Evolutionary conservation across 106 monocot genomes (phyloP).

Genomic region (Dendrobium officinale): DNA sequence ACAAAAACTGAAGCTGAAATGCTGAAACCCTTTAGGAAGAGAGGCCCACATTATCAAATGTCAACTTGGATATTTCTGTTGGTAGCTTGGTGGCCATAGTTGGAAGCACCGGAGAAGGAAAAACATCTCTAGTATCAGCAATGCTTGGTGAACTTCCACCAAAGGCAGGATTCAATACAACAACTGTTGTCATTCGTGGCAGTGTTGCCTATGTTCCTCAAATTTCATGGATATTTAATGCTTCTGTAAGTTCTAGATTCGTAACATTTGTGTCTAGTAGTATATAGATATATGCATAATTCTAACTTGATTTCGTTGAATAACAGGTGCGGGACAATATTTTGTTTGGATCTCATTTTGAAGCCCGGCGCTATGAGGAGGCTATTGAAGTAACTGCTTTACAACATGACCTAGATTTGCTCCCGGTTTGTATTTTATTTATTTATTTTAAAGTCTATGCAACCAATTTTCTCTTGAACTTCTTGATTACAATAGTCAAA

Average conservation of each 20-base stretch:
- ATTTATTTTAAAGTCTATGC: neutral
- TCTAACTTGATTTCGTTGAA: neutral
- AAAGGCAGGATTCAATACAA: slow-evolving; percentile 46
- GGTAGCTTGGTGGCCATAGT: slow-evolving; percentile 94
- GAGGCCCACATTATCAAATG: slow-evolving; percentile 70
- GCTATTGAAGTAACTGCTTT: slow-evolving; percentile 80
- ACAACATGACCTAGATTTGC: slow-evolving; percentile 81
- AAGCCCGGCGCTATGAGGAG: slow-evolving; percentile 53
- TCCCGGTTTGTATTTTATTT: slow-evolving; percentile 54
- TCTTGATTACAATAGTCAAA: neutral
- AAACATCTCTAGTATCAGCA: slow-evolving; percentile 92
- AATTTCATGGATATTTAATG: slow-evolving; percentile 99
- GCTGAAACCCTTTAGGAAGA: slow-evolving; percentile 49
- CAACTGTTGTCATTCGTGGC: slow-evolving; percentile 64
- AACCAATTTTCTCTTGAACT: neutral
- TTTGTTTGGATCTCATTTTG: slow-evolving; percentile 89
- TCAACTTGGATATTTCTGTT: slow-evolving; percentile 85
- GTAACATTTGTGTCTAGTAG: neutral
- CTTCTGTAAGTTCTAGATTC: slow-evolving; percentile 51
- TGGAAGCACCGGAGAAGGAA: slow-evolving; percentile 97
- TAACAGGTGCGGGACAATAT: slow-evolving; percentile 86
- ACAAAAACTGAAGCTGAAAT: neutral
- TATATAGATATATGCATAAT: neutral
- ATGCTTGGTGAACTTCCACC: slow-evolving; percentile 97
- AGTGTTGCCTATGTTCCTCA: slow-evolving; percentile 97